Evolutionary conservation across 2,329 filamentous ascomycete genomes (phyloP), one percentile per base, ranked within the genome.

Genomic region (Didymella segeticola): DNA sequence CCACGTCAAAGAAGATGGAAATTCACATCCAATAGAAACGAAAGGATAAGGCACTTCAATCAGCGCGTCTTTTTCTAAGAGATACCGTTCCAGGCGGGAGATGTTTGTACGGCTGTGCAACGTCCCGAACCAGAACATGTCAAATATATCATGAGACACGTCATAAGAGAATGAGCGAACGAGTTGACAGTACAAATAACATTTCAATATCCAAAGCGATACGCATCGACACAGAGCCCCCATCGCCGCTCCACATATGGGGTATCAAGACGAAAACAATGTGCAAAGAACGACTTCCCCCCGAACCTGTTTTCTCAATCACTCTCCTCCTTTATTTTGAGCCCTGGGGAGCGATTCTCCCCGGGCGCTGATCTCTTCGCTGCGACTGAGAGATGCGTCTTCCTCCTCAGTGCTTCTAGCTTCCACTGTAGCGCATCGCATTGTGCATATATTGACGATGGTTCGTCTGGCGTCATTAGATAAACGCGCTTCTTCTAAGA

Each of bases 261-360:
- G 51, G 51, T 55, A 55, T 55, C 51, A 55, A 46, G 51, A 55
- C 45, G 36, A 41, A 39, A 42, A 54, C 42, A 39, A 33, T 22
- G 38, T 33, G 41, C 30, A 19, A 48, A 31, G 38, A 54, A 43
- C 45, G 31, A 53, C 43, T 8, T 20, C 14, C 12, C 33, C 38
- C 30, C 14, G 30, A 31, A 19, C 20, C 10, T 4, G 20, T 23
- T 3, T 37, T 11, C 34, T 19, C 14, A 27, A 6, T 9, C n/a
- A 26, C 11, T 22, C 2, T 20, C 15, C 29, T 25, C 29, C n/a
- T 6, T 27, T n/a, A 9, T 11, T 27, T 22, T 26, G n/a, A 9
- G n/a, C n/a, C 33, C 23, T 1, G 2, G 7, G 14, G 3, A 5
- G n/a, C 26, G 25, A 5, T n/a, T 27, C 5, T 9, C 19, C 19